Conservation (phyloP, 805 yeast species). For the Metschnikowia noctiluminum region DNA sequence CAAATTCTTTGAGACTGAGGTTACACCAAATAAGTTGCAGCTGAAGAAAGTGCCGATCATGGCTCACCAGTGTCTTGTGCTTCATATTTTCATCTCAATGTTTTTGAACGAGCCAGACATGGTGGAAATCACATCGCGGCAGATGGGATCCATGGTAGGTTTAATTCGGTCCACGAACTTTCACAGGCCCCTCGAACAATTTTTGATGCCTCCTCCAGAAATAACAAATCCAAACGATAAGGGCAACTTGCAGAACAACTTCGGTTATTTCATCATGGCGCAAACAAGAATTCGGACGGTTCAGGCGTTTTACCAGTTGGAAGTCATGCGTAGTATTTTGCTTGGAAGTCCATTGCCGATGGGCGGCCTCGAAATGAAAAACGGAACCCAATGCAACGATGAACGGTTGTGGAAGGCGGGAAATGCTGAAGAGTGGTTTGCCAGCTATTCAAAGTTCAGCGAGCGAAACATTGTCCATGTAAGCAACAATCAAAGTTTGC, state of each 20-base stretch:
- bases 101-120: conserved; percentile 52
- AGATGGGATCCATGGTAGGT: conserved; percentile 52
- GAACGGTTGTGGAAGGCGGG: conserved; percentile 61
- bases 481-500: conserved; percentile 52
- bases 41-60: conserved; percentile 54
- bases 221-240: conserved; percentile 22
- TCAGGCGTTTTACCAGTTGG: conserved; percentile 48
- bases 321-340: conserved; percentile 45
- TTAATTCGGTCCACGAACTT: conserved; percentile 51
- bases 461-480: conserved; percentile 43
- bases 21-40: conserved; percentile 42
- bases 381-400: conserved; percentile 62
- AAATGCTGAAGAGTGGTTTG: conserved; percentile 50
- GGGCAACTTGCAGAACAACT: conserved; percentile 35
- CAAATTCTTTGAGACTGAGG: conserved; percentile 55
- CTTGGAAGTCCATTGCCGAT: conserved; percentile 42
- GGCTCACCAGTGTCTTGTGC: conserved; percentile 54
- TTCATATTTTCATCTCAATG: conserved; percentile 55
- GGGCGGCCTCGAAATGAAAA: conserved; percentile 41
- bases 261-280: conserved; percentile 51
- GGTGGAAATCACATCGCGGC: conserved; percentile 50
- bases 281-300: conserved; percentile 56
- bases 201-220: conserved; percentile 19
- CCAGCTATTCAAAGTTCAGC: conserved; percentile 15
- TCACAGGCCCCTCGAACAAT: conserved; percentile 45